phyloP scores from a whole-genome alignment of 179 eudicot species.

The Monotropa hypopitys region DNA sequence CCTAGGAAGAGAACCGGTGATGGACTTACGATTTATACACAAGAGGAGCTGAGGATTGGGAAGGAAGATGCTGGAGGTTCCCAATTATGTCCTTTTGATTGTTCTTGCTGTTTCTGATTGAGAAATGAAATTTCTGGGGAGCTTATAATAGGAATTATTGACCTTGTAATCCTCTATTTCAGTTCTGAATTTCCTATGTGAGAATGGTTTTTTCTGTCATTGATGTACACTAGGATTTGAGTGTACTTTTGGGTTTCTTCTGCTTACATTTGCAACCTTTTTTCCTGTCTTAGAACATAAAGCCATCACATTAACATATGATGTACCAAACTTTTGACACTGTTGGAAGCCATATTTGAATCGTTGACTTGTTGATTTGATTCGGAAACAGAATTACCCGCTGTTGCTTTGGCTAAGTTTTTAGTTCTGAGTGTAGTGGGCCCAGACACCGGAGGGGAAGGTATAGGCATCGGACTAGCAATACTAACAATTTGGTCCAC shows the following conservation, averaged over 20 bases:
- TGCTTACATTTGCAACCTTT: background rate
- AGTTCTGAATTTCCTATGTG: background rate
- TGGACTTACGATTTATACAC: slow-evolving; percentile 43
- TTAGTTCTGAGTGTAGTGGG: too few relatives aligned
- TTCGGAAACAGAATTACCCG: background rate
- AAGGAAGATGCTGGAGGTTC: slow-evolving; percentile 54
- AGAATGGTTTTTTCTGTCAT: background rate
- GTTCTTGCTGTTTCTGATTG: slow-evolving; percentile 59
- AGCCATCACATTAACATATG: background rate
- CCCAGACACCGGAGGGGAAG: too few relatives aligned
- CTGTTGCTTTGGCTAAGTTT: background rate
- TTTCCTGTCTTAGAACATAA: background rate
- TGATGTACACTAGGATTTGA: background rate
- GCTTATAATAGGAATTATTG: background rate
- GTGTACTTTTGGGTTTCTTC: background rate
- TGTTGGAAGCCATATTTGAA: background rate
- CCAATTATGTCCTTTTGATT: slow-evolving; percentile 60
- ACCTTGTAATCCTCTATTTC: background rate
- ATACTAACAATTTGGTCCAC: too few relatives aligned
- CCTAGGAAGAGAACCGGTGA: slow-evolving; percentile 46
- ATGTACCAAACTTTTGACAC: background rate
- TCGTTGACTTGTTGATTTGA: background rate
- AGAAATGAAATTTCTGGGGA: background rate
- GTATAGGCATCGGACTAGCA: too few relatives aligned
- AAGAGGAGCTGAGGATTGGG: slow-evolving; percentile 53